Evolutionary conservation across 1,284 basidiomycete genomes (phyloP).

Genomic region (Trametes sp.): DNA sequence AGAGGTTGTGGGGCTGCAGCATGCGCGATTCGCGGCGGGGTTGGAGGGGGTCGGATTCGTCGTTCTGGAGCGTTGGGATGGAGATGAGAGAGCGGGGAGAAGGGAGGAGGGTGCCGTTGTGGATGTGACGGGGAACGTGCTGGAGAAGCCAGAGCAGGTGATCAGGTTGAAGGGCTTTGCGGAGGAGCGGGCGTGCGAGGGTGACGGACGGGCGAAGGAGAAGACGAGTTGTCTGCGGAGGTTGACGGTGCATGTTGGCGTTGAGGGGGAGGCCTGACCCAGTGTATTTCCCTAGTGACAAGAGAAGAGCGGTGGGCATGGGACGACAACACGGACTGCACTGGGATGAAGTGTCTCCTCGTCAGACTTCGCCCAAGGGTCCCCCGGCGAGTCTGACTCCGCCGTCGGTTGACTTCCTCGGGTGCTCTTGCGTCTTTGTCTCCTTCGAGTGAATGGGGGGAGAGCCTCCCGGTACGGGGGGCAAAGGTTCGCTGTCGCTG

Average conservation of each 20-base stretch:
- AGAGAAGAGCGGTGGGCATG: background rate
- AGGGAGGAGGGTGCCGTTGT: background rate
- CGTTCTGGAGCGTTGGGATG: slow-evolving; percentile 17
- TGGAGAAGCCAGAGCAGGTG: slow-evolving; percentile 1
- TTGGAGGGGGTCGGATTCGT: slow-evolving; percentile 10
- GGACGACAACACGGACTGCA: background rate
- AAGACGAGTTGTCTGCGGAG: background rate
- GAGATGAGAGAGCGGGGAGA: background rate
- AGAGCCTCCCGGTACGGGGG: background rate
- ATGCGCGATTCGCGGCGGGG: slow-evolving; percentile 45
- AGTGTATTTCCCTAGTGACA: background rate
- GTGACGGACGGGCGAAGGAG: background rate
- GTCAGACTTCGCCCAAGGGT: background rate
- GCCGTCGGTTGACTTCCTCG: background rate
- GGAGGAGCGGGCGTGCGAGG: background rate
- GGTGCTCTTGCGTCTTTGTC: background rate
- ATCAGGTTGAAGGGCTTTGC: background rate
- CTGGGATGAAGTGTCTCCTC: background rate
- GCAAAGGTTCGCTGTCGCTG: background rate
- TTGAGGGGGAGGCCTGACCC: too few species aligned
- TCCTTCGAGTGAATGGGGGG: background rate
- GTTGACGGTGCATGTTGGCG: background rate
- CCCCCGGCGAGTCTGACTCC: background rate
- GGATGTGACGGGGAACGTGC: background rate
- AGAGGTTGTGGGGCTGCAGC: slow-evolving; percentile 47